Conservation (phyloP, 2,329 filamentous ascomycete genomes). For the Aspergillus sp. region DNA sequence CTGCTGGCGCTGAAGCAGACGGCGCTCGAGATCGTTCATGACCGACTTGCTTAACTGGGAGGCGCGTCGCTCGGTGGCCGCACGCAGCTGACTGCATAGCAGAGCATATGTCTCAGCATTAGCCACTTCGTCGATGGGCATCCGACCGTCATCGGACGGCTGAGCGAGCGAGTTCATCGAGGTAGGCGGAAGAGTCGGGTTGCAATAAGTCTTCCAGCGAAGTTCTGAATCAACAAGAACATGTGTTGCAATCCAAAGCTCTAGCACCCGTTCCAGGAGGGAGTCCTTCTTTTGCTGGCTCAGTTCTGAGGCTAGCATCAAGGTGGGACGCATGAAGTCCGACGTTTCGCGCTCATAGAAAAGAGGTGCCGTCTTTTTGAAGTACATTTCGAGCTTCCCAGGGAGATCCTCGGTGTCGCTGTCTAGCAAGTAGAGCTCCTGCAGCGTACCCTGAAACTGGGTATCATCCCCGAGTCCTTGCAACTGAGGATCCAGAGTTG, state of each 20-base stretch:
- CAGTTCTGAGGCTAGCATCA: slow-evolving; percentile 41
- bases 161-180: slow-evolving; percentile 37
- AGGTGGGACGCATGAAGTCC: slow-evolving; percentile 51
- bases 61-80: slow-evolving; percentile 56
- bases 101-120: slow-evolving; percentile 49
- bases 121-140: slow-evolving; percentile 38
- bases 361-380: slow-evolving; percentile 47
- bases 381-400: slow-evolving; percentile 54
- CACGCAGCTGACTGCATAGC: slow-evolving; percentile 55
- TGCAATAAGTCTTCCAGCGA: slow-evolving; percentile 50
- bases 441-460: slow-evolving; percentile 35
- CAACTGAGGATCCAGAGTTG: slow-evolving; percentile 40
- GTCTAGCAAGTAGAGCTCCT: slow-evolving; percentile 50
- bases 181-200: slow-evolving; percentile 40
- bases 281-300: slow-evolving; percentile 43
- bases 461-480: slow-evolving; percentile 40
- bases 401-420: slow-evolving; percentile 50
- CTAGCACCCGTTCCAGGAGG: slow-evolving; percentile 51
- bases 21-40: slow-evolving; percentile 60
- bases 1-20: slow-evolving; percentile 59
- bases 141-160: slow-evolving; percentile 39
- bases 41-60: slow-evolving; percentile 52
- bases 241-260: slow-evolving; percentile 57
- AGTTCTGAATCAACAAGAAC: slow-evolving; percentile 52
- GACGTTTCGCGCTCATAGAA: slow-evolving; percentile 52